Base-by-base conservation (phyloP, 2,329 filamentous ascomycete genomes). In the Xylaria sp. region DNA sequence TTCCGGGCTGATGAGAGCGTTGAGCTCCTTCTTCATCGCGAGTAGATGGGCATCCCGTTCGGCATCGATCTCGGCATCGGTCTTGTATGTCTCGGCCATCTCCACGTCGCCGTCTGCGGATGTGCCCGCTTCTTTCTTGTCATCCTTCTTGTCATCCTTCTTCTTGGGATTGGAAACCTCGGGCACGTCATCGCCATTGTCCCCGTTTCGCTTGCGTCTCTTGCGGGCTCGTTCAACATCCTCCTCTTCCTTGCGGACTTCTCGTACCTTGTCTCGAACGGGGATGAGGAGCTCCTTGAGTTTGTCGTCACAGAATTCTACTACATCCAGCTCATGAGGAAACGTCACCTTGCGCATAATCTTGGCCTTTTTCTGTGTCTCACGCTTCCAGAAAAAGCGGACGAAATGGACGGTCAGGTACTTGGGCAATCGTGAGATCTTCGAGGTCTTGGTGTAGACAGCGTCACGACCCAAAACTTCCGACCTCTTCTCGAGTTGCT, bases 341-440 rank as follows among this genome's bases (percentile, higher is more conserved):
- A 99, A 99, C 0, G 94, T 95, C 66, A 99, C 96, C 83, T 98
- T 99, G 79, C 94, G 93, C 93, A 99, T 95, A 76, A 99, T 99
- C 87, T 99, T 99, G 74, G 95, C 94, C 86, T 99, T 99, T 85
- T 98, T 98, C 81, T 97, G 92, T 3, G 93, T 94, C 74, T 97
- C 94, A 56, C 92, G 90, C 79, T 97, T 95, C 96, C 96, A 99
- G 84, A 95, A 98, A 84, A 99, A 99, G 73, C 96, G 93, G 66
- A 99, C 93, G 80, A 99, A 97, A 81, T 99, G 96, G 3, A 99
- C 93, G 0, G 96, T 96, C 54, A 99, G 87, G 80, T 99, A 98
- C 81, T 97, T 97, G 20, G 96, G 96, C 58, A 98, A 85, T 23
- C 95, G 91, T 12, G 94, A 89, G 75, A 99, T 97, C 78, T 91